phyloP scores from a whole-genome alignment of 2,329 filamentous ascomycete species.

The Hymenoscyphus albidus region DNA sequence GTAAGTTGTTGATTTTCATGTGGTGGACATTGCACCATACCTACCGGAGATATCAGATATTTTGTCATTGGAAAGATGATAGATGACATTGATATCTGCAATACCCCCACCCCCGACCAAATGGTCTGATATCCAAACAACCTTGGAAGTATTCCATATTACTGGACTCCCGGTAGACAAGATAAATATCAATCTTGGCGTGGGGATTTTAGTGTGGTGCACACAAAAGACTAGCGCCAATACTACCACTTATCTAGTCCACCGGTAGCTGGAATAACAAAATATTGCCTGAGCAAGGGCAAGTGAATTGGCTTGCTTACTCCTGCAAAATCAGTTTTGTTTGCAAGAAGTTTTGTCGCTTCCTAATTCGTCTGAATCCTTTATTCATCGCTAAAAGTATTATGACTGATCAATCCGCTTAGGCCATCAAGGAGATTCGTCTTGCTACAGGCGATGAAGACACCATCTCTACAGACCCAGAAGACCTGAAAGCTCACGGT shows the following conservation, averaged over 20 bases:
- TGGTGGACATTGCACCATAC: not conserved
- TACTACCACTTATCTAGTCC: too few relatives aligned
- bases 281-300: not conserved
- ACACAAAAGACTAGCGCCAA: too few relatives aligned
- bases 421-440: conserved; percentile 57
- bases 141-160: not conserved
- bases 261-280: too few relatives aligned
- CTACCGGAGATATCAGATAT: not conserved
- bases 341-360: not conserved
- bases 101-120: not conserved
- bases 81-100: not conserved
- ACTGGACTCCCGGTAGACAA: not conserved
- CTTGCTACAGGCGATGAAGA: conserved; percentile 46
- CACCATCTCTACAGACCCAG: conserved; percentile 58
- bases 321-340: not conserved
- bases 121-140: not conserved
- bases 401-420: not conserved
- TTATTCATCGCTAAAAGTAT: not conserved
- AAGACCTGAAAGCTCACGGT: conserved; percentile 59
- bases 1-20: conserved; percentile 34
- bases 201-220: too few relatives aligned
- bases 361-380: not conserved
- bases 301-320: not conserved
- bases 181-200: too few relatives aligned
- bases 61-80: not conserved